These are phyloP conservation scores for Pyricularia grisea DNA, from an alignment of 2,329 filamentous ascomycete genomes.

Conservation along the genomic window DNA sequence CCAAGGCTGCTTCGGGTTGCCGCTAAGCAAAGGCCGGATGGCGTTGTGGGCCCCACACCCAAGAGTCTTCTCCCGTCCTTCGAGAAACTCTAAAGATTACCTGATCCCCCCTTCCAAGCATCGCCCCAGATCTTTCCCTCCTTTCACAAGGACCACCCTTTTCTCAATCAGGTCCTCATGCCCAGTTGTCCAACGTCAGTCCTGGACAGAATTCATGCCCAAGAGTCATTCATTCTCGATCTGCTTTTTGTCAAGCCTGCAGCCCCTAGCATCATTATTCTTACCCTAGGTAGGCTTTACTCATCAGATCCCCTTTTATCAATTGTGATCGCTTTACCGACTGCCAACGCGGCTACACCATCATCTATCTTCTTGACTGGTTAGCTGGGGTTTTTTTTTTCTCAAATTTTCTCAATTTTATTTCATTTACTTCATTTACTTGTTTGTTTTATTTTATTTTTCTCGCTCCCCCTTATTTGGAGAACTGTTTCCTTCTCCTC, in stretches of 20 bases:
- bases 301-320: neutral
- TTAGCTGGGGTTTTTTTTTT: too few species aligned
- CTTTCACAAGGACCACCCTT: neutral
- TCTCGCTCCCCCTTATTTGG: neutral
- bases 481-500: neutral
- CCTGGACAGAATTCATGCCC: neutral
- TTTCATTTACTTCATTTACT: neutral
- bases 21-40: neutral
- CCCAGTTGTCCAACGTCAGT: neutral
- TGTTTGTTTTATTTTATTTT: neutral
- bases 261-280: neutral
- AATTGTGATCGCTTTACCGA: neutral
- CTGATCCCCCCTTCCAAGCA: neutral
- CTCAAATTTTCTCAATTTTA: neutral
- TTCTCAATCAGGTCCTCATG: neutral
- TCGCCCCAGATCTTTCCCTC: conserved; percentile 3
- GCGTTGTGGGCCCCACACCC: neutral
- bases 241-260: neutral
- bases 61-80: conserved; percentile 5
- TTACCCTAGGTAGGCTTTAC: neutral
- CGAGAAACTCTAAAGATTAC: conserved; percentile 4
- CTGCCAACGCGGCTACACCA: neutral
- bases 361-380: neutral
- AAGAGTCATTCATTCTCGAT: conserved; percentile 3
- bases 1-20: neutral